Base-by-base conservation (phyloP, 1,284 basidiomycete genomes). In the Marasmius fiardii region DNA sequence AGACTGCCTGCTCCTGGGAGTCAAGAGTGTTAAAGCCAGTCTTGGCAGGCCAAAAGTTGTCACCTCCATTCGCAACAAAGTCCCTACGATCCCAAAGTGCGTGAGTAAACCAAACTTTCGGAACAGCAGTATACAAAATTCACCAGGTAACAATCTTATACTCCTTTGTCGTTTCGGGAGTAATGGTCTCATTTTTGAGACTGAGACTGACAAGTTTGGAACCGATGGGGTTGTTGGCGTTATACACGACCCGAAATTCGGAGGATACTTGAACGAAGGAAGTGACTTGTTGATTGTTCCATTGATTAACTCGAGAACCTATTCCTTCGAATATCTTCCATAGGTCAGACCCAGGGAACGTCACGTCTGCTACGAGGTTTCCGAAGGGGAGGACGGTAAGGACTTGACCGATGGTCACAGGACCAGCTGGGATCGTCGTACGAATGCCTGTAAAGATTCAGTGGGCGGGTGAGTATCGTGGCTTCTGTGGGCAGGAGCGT, bases 31-130 rank as follows among this genome's bases (percentile, higher is more conserved):
- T 60, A 26, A 65, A 68, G 28, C 61, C 67, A 16, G 56, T 61
- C 24, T 65, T 62, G 24, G 63, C 55, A 18, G 64, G 61, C 67
- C 67, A 70, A 57, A 72, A 71, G 41, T 69, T 71, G 55, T 76
- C 74, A 21, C 75, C 75, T 28, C 74, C 74, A 3, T 63, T 64
- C 1, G 74, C 73, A 7, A 76, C 54, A 59, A 70, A 76, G 58
- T 75, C 74, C 35, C 35, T 37, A 37, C 35, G n/a, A 37, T 11
- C 56, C 64, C 57, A 75, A 76, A 21, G 64, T 67, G 47, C 64
- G 63, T 4, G 59, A 56, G 35, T 5, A 11, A 37, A n/a, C 35
- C 3, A 37, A 37, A 11, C 12, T 12, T 37, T 37, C n/a, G n/a
- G 35, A 37, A n/a, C n/a, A n/a, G n/a, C n/a, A n/a, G 35, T 37